Evolutionary conservation across 306 rosid species (phyloP).

Genomic region (Heteromeles arbutifolia): DNA sequence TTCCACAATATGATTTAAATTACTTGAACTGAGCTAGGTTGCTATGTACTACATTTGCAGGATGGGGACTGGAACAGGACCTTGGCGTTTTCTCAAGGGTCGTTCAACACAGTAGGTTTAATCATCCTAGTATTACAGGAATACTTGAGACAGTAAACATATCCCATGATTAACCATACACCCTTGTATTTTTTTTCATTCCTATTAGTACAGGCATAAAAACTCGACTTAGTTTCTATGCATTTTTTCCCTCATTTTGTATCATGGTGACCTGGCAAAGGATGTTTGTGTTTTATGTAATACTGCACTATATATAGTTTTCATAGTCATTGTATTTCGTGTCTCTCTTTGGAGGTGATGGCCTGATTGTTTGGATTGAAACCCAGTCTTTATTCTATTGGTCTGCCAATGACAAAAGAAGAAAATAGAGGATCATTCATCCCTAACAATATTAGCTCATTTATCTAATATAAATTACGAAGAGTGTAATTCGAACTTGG

Average conservation of each 20-base stretch:
- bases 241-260: background rate
- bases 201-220: background rate
- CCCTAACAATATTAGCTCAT: too few relatives aligned
- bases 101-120: conserved; percentile 9
- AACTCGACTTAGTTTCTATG: background rate
- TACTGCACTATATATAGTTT: background rate
- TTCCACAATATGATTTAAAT: background rate
- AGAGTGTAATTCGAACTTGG: too few relatives aligned
- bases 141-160: background rate
- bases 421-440: background rate
- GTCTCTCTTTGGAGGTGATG: background rate
- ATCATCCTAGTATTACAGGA: background rate
- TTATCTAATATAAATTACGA: too few relatives aligned
- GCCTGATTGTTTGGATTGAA: background rate
- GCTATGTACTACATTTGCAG: conserved; percentile 33
- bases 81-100: conserved; percentile 69
- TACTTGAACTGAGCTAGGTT: background rate
- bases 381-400: background rate
- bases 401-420: background rate
- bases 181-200: background rate
- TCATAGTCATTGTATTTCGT: background rate
- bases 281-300: background rate
- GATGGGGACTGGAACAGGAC: conserved; percentile 96
- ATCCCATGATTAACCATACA: background rate
- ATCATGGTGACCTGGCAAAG: background rate